Evolutionary conservation across 257 asterid genomes (phyloP).

Genomic region (Ballota nigra): DNA sequence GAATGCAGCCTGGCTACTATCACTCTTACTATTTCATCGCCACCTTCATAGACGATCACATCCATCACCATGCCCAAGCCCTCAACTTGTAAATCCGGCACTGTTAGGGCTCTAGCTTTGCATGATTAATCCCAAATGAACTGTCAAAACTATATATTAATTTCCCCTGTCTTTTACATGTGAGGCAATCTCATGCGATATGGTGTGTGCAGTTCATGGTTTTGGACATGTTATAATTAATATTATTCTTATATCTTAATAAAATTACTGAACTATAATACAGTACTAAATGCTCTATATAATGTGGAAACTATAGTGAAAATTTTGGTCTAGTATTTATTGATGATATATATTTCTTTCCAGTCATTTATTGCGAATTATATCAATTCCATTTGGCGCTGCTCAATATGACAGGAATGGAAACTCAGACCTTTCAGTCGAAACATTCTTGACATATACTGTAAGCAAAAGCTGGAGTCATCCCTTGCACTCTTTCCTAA

Average conservation of each 20-base stretch:
- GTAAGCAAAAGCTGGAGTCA: conserved; percentile 58
- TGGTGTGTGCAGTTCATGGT: too few species aligned
- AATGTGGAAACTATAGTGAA: too few species aligned
- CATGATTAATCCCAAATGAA: background rate
- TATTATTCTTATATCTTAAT: too few species aligned
- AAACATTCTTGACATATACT: conserved; percentile 75
- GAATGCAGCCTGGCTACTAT: too few species aligned
- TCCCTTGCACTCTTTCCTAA: conserved; percentile 45
- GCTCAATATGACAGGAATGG: conserved; percentile 42
- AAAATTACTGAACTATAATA: too few species aligned
- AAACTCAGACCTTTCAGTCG: conserved; percentile 33
- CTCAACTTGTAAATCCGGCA: conserved; percentile 40
- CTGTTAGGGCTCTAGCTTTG: background rate
- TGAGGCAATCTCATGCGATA: too few species aligned
- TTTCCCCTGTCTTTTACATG: background rate
- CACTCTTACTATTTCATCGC: too few species aligned
- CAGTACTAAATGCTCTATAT: too few species aligned
- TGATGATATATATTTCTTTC: too few species aligned
- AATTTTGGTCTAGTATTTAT: too few species aligned
- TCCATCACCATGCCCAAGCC: conserved; percentile 88
- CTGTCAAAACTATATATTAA: background rate
- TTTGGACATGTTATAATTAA: too few species aligned
- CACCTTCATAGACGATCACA: conserved; percentile 83
- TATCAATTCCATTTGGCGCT: conserved; percentile 56
- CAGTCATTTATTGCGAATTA: too few species aligned